Evolutionary conservation across 176 grass and related monocot species (phyloP), one percentile per base, ranked within the genome.

Genomic region (Phoenix roebelenii): DNA sequence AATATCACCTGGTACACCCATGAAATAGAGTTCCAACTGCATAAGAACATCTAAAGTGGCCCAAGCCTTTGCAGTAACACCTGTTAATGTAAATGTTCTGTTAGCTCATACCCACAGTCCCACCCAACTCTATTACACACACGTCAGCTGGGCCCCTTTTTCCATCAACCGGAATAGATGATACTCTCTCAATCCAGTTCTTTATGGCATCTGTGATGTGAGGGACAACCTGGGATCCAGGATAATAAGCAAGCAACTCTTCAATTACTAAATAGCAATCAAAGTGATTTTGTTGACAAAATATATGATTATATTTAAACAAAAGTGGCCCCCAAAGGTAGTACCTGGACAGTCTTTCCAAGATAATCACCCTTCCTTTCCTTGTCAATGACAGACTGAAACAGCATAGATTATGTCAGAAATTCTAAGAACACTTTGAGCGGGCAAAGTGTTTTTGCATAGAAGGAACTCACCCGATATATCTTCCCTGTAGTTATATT

Each of bases 141-240:
- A 88, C 87, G 80, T 97, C 84, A 75, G 93, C 81, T 50, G 78
- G 76, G 53, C 52, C 59, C n/a, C 63, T 57, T 83, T 91, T 76
- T 63, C 81, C 81, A 73, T 97, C 93, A 22, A 97, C 93, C 49
- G 93, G 87, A 82, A 88, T 76, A 67, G 69, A 88, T 50, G 93
- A 74, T 28, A 97, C 93, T 44, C 63, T 91, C 55, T 92, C 81
- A 72, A 97, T 92, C 93, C 93, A 85, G 22, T 88, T 73, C 72
- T 90, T 97, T 78, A 97, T 92, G 75, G 89, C 93, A 80, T 97
- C 93, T 16, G 93, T 91, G 49, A 97, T 81, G 70, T 97, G 93
- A 66, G 93, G 93, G 23, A 97, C 79, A 72, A 97, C 87, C 92
- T 97, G 81, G 51, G 67, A 26, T 80, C 56, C 25, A 44, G 24